Evolutionary conservation across 148 eudicot genomes (phyloP).

Genomic region (Euryodendron excelsum): DNA sequence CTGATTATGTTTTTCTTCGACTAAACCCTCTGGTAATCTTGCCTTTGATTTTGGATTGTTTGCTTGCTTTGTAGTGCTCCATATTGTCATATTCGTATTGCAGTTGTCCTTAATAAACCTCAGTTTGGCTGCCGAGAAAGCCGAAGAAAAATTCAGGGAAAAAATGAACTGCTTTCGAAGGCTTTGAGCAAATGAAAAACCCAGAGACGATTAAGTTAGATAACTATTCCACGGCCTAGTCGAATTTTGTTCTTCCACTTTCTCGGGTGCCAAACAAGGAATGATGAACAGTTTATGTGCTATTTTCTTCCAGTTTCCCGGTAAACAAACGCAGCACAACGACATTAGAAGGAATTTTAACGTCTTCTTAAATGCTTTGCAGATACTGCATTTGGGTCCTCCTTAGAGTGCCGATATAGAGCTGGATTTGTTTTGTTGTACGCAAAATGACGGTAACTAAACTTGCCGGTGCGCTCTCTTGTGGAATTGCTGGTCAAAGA

Average conservation of each 20-base stretch:
- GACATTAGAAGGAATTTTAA: background rate
- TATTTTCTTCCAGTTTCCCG: background rate
- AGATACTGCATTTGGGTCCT: background rate
- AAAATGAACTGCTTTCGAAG: background rate
- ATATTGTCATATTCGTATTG: background rate
- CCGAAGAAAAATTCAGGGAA: background rate
- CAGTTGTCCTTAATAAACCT: too few relatives aligned
- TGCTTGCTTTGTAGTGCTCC: background rate
- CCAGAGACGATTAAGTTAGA: too few relatives aligned
- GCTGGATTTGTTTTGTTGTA: background rate
- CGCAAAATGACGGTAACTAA: slow-evolving; percentile 16
- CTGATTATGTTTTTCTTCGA: background rate
- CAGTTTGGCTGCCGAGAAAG: background rate
- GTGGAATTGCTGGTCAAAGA: slow-evolving; percentile 21
- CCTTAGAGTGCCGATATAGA: background rate
- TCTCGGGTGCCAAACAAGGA: background rate
- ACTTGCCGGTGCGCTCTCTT: slow-evolving; percentile 14
- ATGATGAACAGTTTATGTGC: background rate
- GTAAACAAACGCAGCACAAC: background rate
- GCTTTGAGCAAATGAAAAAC: too few relatives aligned
- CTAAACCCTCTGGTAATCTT: background rate
- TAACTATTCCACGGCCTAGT: too few relatives aligned
- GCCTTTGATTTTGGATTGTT: background rate
- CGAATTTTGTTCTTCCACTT: background rate
- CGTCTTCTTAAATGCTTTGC: background rate